Percentiles rank a stretch among this genome's conserved stretches.
Evolutionary conservation across 1,139 yeast species (phyloP).

Genomic region (Taphrina communis): DNA sequence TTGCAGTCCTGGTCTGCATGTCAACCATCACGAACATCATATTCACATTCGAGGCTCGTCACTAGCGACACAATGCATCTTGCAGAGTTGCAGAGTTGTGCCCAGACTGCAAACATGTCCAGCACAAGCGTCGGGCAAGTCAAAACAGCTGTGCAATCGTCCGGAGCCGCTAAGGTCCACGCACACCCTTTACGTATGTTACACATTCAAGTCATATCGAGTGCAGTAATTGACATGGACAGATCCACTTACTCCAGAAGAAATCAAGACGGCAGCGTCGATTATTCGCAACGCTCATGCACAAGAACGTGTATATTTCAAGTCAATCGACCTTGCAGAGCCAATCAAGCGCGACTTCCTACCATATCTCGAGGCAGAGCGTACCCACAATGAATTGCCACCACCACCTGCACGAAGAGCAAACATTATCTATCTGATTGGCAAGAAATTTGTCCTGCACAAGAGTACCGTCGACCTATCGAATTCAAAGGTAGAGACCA

Average conservation of each 20-base stretch:
- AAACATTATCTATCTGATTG: constrained; percentile 63
- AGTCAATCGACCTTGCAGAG: constrained; percentile 72
- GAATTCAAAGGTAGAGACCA: constrained; percentile 56
- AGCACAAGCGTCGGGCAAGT: background rate
- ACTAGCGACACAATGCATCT: constrained; percentile 3
- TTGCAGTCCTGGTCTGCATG: background rate
- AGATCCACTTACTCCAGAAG: constrained; percentile 8
- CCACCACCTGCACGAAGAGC: constrained; percentile 72
- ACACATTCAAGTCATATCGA: background rate
- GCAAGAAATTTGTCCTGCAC: constrained; percentile 63
- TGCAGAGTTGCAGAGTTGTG: background rate
- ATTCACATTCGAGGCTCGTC: too few relatives aligned
- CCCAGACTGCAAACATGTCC: background rate
- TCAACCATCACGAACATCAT: too few relatives aligned
- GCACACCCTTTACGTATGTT: constrained; percentile 6
- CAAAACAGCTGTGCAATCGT: background rate
- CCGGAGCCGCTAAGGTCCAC: background rate
- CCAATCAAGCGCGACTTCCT: constrained; percentile 68
- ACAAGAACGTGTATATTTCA: constrained; percentile 57
- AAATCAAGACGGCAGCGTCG: background rate
- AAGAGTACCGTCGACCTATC: constrained; percentile 70
- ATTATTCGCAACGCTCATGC: constrained; percentile 3
- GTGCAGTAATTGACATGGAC: background rate
- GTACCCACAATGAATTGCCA: constrained; percentile 55
- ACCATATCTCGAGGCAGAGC: constrained; percentile 61